Conservation (phyloP, 2,329 filamentous ascomycete genomes). For the Ilyonectria destructans region DNA sequence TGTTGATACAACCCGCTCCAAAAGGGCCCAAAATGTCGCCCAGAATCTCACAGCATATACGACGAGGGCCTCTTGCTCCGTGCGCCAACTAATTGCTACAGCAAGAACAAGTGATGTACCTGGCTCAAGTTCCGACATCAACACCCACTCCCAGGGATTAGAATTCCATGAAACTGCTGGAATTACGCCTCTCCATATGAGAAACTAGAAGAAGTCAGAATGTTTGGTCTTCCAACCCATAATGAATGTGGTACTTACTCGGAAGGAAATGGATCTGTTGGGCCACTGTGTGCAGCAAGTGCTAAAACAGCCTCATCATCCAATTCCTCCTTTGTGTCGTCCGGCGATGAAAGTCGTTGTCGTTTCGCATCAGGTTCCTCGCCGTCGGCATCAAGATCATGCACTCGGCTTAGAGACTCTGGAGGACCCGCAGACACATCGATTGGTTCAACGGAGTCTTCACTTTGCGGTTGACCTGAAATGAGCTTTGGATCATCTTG, state of each 20-base stretch:
- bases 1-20: not conserved
- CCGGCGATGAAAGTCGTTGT: constrained; percentile 53
- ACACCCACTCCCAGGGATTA: not conserved
- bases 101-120: constrained; percentile 8
- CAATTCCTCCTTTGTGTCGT: constrained; percentile 54
- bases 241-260: constrained; percentile 56
- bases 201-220: constrained; percentile 52
- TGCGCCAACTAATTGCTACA: constrained; percentile 7
- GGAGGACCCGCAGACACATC: constrained; percentile 22
- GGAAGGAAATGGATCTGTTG: constrained; percentile 58
- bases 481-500: constrained; percentile 30
- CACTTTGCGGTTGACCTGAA: not conserved
- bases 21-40: constrained; percentile 4
- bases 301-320: constrained; percentile 67
- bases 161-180: not conserved
- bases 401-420: constrained; percentile 28
- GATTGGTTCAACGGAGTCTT: constrained; percentile 21
- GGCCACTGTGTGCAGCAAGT: constrained; percentile 61
- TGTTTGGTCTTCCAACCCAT: not conserved
- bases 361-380: constrained; percentile 61
- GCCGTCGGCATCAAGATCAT: constrained; percentile 42
- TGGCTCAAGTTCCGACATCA: not conserved
- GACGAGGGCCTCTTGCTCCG: constrained; percentile 6
- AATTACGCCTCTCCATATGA: constrained; percentile 59
- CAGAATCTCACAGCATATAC: not conserved